A percentile compares a stretch with the other conserved stretches of the same genome.
Evolutionary conservation across 2,329 filamentous ascomycete species (phyloP).

Genomic region (Plenodomus lindquistii): DNA sequence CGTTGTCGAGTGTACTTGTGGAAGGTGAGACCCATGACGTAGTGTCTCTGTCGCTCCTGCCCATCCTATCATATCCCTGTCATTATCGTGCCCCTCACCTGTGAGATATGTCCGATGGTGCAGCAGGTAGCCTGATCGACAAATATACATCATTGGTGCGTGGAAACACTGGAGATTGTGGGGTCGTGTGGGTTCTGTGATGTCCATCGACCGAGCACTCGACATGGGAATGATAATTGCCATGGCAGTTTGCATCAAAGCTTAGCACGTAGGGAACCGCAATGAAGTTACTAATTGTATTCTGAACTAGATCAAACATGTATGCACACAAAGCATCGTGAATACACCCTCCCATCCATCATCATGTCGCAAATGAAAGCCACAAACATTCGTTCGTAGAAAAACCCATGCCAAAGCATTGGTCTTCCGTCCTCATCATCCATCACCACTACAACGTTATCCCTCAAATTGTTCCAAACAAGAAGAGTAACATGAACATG

Average conservation of each 20-base stretch:
- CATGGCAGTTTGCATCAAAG: neutral
- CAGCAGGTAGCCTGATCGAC: no score
- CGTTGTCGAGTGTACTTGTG: neutral
- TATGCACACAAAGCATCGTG: conserved; percentile 32
- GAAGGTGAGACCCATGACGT: conserved; percentile 1
- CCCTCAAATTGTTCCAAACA: conserved; percentile 1
- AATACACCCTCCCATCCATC: conserved; percentile 7
- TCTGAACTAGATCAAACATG: conserved; percentile 30
- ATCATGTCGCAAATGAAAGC: neutral
- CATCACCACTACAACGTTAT: conserved; percentile 11
- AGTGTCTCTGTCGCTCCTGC: no score
- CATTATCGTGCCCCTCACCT: conserved; percentile 5
- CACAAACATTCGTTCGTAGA: conserved; percentile 6
- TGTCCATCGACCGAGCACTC: no score
- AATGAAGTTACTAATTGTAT: conserved; percentile 25
- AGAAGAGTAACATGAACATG: conserved; percentile 12
- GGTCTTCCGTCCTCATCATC: conserved; percentile 13
- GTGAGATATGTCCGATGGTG: neutral
- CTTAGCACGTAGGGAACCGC: neutral
- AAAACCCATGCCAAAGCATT: conserved; percentile 36
- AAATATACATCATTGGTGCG: no score
- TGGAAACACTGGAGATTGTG: no score
- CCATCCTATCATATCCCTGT: neutral
- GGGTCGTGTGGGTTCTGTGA: no score
- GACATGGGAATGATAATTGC: no score